phyloP scores from a whole-genome alignment of 164 flowering plant species.

The Cinnamomum chago region DNA sequence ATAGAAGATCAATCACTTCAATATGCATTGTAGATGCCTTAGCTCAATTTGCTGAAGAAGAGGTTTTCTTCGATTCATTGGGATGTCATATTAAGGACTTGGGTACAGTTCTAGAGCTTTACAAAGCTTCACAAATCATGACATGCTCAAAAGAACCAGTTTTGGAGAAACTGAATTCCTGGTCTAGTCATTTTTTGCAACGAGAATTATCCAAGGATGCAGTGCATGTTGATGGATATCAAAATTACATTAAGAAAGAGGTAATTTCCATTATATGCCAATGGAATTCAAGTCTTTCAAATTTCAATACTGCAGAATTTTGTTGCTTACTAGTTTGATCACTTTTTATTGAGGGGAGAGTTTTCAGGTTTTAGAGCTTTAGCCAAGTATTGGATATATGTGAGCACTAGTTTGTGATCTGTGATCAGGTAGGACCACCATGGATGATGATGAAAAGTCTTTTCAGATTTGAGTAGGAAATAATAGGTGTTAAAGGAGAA shows the following conservation, averaged over 20 bases:
- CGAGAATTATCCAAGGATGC: constrained; percentile 13
- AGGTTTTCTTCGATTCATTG: constrained; percentile 11
- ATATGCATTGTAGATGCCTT: constrained; percentile 41
- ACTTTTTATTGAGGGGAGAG: not conserved
- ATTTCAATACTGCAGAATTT: not conserved
- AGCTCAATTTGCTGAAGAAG: constrained; percentile 24
- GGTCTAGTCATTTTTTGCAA: constrained; percentile 22
- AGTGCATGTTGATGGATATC: not conserved
- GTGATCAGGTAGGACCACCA: too few species aligned
- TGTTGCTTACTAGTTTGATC: not conserved
- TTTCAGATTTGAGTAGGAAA: too few species aligned
- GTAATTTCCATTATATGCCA: constrained; percentile 18
- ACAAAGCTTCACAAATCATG: constrained; percentile 57
- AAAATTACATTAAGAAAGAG: constrained; percentile 26
- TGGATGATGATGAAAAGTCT: too few species aligned
- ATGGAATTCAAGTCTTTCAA: not conserved
- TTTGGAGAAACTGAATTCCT: constrained; percentile 24
- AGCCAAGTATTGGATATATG: not conserved
- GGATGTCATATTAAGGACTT: constrained; percentile 12
- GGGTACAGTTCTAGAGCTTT: constrained; percentile 29
- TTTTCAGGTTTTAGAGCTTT: not conserved
- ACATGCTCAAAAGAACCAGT: constrained; percentile 28
- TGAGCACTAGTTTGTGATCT: not conserved
- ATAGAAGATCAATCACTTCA: not conserved
- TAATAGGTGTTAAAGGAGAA: too few species aligned